Base-by-base conservation (phyloP, 176 grass and related monocot genomes). In the Ensete ventricosum region DNA sequence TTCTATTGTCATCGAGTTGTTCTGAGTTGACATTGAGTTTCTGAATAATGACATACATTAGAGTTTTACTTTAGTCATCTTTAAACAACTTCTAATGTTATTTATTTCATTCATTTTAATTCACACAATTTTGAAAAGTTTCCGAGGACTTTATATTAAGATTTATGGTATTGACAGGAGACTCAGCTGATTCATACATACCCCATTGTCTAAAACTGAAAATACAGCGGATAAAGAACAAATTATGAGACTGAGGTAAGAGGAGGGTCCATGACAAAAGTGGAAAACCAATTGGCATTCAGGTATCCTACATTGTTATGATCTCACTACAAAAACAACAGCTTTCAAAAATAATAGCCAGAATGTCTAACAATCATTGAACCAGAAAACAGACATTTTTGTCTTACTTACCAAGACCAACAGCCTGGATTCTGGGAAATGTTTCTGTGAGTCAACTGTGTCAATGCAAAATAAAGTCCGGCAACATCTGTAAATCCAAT, bases 361-460 rank as follows among this genome's bases (percentile, higher is more conserved):
- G 22, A 29, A 67, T 43, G 34, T 11, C 26, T 25, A 12, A 12
- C 34, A 0, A 43, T 43, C 4, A 43, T 6, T 13, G 10, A 73
- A 51, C 19, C 2, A 51, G 9, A 64, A 64, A 25, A 34, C 58
- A 76, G 10, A 12, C 22, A 34, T 2, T 48, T 1, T 1, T 52
- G 54, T 10, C 8, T 50, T 24, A 83, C 92, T 84, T 80, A 91
- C 96, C 91, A 83, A 94, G 90, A 87, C 95, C 95, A 85, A 94
- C 95, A 81, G 91, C 95, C 73, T 99, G 91, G 77, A 65, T 91
- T 99, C 84, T 99, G 95, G 53, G 95, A 94, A 67, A 99, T 99
- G 78, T 99, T 99, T 88, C 95, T 91, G 83, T 95, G 96, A 77
- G 90, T 94, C 81, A 99, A 84, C 58, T 94, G 95, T 73, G 95